Base-by-base conservation (phyloP, 2,329 filamentous ascomycete genomes). In the Elsinoe ampelina region DNA sequence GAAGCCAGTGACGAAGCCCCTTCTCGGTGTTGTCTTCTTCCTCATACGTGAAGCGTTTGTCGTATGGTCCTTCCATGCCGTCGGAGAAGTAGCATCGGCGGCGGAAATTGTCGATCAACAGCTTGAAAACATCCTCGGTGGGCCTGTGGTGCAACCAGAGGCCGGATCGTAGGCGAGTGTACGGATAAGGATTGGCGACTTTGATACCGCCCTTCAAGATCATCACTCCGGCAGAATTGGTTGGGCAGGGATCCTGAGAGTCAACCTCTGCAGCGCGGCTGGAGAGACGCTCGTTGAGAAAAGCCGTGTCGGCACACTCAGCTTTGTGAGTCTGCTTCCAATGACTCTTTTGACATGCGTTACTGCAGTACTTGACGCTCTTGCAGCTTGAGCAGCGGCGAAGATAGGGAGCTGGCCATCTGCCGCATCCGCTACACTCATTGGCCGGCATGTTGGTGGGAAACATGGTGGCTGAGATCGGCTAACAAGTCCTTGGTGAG, bases 271-370 rank as follows among this genome's bases (percentile, higher is more conserved):
- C 36, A n/a, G 36, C 36, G 36, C 13, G 13, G 13, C 5, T 39
- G 36, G 36, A 2, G 13, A n/a, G 36, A n/a, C 15, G 36, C 36
- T 12, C 36, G 7, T 38, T 38, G 2, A 13, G n/a, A 4, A 38
- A 12, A 13, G 35, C n/a, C 35, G 11, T 38, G 3, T 38, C 35
- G 11, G 11, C 2, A 38, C 35, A 38, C 8, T 38, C 35, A 10
- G 35, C 35, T 10, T 15, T 13, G 35, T 38, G 35, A 38, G 35
- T 38, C 8, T 38, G 3, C 11, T 26, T 26, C 63, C 63, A 68
- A 57, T 70, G 61, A 17, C 62, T 59, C 17, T 63, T 67, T 52
- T 71, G 67, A 58, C 67, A 71, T 10, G 66, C 64, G 47, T 61
- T 62, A 41, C 56, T 55, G 57, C 70, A 71, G 62, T 70, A 71